phyloP scores from a whole-genome alignment of 768 basidiomycete species.

The Austroboletus eburneus region DNA sequence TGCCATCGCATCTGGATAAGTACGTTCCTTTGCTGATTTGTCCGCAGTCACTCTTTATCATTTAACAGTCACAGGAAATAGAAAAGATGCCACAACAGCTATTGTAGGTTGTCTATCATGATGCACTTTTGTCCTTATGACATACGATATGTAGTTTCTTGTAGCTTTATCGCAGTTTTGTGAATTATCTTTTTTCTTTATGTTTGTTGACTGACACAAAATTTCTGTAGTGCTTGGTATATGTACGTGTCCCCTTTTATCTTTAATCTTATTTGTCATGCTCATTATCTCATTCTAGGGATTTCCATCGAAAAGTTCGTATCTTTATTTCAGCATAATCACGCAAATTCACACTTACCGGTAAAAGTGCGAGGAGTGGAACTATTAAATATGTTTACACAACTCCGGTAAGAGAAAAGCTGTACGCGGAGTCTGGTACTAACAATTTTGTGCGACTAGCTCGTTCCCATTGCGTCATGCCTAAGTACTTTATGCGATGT shows the following conservation, averaged over 20 bases:
- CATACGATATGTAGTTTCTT: neutral
- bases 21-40: neutral
- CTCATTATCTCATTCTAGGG: neutral
- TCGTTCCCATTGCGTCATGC: conserved; percentile 3
- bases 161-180: conserved; percentile 2
- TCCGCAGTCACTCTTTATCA: neutral
- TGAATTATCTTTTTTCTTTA: neutral
- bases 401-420: conserved; percentile 8
- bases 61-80: conserved; percentile 2
- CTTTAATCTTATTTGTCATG: neutral
- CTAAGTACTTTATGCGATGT: conserved; percentile 11
- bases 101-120: conserved; percentile 5
- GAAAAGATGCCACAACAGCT: neutral
- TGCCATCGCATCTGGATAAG: conserved; percentile 20
- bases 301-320: conserved; percentile 3
- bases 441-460: neutral
- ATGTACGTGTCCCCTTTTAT: conserved; percentile 2
- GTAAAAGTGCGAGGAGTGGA: neutral
- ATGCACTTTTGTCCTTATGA: too few relatives aligned
- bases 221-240: conserved; percentile 3
- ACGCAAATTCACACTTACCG: neutral
- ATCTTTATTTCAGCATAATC: neutral
- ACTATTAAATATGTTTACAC: conserved; percentile 6
- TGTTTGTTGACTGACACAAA: neutral
- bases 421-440: neutral